phyloP scores from a whole-genome alignment of 192 early-diverging fungal species.

The Coemansia sp. region DNA sequence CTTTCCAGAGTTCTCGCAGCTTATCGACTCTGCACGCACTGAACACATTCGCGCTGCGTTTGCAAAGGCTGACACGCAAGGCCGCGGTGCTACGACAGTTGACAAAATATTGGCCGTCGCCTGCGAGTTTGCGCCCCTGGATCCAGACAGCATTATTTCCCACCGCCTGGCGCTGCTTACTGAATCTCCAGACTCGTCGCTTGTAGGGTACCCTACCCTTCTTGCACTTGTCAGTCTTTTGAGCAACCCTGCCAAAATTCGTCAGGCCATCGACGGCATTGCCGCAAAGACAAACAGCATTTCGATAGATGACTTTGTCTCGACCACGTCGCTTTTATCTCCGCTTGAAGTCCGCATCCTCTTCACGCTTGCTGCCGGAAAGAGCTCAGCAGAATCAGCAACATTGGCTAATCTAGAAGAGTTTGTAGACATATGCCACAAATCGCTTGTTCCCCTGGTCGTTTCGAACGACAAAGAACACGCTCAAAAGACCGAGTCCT shows the following conservation, averaged over 20 bases:
- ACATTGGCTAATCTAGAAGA: slow-evolving; percentile 21
- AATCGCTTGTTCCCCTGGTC: slow-evolving; percentile 26
- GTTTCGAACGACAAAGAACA: neutral
- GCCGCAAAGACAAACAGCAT: neutral
- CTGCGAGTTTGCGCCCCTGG: slow-evolving; percentile 36
- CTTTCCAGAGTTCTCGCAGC: slow-evolving; percentile 49
- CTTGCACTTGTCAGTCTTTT: slow-evolving; percentile 52
- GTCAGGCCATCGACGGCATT: slow-evolving; percentile 37
- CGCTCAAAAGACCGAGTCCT: neutral
- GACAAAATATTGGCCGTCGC: slow-evolving; percentile 41
- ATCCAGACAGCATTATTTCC: slow-evolving; percentile 19
- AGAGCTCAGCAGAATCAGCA: slow-evolving; percentile 18
- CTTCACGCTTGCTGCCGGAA: slow-evolving; percentile 43
- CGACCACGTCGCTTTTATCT: slow-evolving; percentile 27
- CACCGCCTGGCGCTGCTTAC: slow-evolving; percentile 43
- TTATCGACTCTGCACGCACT: slow-evolving; percentile 30
- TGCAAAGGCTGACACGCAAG: slow-evolving; percentile 21
- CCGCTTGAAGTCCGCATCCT: slow-evolving; percentile 53
- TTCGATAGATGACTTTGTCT: slow-evolving; percentile 9
- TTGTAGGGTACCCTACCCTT: slow-evolving; percentile 58
- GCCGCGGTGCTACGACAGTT: slow-evolving; percentile 34
- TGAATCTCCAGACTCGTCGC: slow-evolving; percentile 14
- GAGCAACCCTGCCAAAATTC: slow-evolving; percentile 39
- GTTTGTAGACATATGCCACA: slow-evolving; percentile 25
- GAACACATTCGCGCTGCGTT: slow-evolving; percentile 47